phyloP scores from a whole-genome alignment of 2,329 filamentous ascomycete species.

The Penicillium nordicum region DNA sequence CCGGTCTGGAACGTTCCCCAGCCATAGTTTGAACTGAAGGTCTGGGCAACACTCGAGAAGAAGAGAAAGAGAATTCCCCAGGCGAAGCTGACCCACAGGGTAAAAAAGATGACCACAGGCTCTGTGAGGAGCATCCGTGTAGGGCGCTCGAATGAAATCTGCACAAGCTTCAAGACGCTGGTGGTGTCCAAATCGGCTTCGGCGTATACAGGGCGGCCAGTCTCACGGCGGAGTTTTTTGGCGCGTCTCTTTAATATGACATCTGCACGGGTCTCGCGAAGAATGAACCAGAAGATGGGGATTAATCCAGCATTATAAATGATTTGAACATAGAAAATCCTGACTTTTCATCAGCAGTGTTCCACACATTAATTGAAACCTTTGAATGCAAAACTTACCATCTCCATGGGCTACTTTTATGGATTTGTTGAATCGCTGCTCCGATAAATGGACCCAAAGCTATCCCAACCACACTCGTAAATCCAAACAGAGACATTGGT shows the following conservation, averaged over 20 bases:
- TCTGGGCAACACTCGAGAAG: slow-evolving; percentile 42
- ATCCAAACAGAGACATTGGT: slow-evolving; percentile 45
- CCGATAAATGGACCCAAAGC: slow-evolving; percentile 47
- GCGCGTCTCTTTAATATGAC: slow-evolving; percentile 43
- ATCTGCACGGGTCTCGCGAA: slow-evolving; percentile 43
- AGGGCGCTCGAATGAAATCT: slow-evolving; percentile 41
- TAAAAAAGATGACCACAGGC: slow-evolving; percentile 44
- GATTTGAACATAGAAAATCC: slow-evolving; percentile 47
- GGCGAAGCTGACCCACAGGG: slow-evolving; percentile 45
- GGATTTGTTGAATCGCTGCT: slow-evolving; percentile 37
- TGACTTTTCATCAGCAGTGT: slow-evolving; percentile 8
- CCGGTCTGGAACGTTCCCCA: slow-evolving; percentile 37
- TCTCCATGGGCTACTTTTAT: slow-evolving; percentile 37
- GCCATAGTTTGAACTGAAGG: slow-evolving; percentile 38
- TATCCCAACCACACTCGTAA: slow-evolving; percentile 44
- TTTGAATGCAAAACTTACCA: slow-evolving; percentile 31
- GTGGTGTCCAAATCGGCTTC: slow-evolving; percentile 24
- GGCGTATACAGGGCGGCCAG: slow-evolving; percentile 29
- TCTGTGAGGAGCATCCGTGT: slow-evolving; percentile 42
- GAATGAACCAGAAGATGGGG: slow-evolving; percentile 41
- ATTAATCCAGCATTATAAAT: slow-evolving; percentile 44
- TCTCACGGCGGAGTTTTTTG: slow-evolving; percentile 38
- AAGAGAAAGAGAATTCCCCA: slow-evolving; percentile 46
- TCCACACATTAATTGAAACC: neutral
- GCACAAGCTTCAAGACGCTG: slow-evolving; percentile 28